phyloP scores from a whole-genome alignment of 2,329 filamentous ascomycete genomes.

The Nemania sp. region DNA sequence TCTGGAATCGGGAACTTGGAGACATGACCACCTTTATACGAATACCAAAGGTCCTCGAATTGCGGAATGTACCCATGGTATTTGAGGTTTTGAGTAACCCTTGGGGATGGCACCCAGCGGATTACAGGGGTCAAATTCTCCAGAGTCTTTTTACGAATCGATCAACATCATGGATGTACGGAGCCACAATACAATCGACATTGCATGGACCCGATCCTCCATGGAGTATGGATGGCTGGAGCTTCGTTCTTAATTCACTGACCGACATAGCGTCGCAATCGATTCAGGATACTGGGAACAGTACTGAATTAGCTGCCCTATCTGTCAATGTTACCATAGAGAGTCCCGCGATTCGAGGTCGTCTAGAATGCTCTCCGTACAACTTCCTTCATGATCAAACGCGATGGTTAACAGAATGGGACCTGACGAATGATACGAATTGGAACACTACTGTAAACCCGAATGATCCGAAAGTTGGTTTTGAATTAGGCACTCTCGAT shows the following conservation, averaged over 20 bases:
- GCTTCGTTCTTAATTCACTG: neutral
- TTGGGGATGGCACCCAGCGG: neutral
- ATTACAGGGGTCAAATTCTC: constrained; percentile 1
- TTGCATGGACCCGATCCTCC: constrained; percentile 2
- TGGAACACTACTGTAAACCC: neutral
- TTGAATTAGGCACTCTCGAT: neutral
- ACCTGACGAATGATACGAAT: neutral
- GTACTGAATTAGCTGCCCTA: neutral
- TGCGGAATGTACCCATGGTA: constrained; percentile 4
- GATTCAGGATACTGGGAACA: neutral
- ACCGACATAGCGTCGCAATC: neutral
- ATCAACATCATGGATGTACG: constrained; percentile 3
- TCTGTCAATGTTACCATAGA: neutral
- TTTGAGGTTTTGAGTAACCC: neutral
- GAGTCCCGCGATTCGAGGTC: constrained; percentile 3
- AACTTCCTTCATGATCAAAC: neutral
- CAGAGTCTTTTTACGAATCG: neutral
- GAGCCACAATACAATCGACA: neutral
- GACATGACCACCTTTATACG: neutral
- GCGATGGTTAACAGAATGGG: neutral
- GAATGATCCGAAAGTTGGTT: too few relatives aligned
- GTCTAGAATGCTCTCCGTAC: constrained; percentile 2
- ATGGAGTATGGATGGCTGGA: constrained; percentile 7
- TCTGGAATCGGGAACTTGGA: constrained; percentile 7
- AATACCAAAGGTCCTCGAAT: constrained; percentile 1